Conservation (phyloP, 345 rosid species). For the Pseudoturritis turrita region DNA sequence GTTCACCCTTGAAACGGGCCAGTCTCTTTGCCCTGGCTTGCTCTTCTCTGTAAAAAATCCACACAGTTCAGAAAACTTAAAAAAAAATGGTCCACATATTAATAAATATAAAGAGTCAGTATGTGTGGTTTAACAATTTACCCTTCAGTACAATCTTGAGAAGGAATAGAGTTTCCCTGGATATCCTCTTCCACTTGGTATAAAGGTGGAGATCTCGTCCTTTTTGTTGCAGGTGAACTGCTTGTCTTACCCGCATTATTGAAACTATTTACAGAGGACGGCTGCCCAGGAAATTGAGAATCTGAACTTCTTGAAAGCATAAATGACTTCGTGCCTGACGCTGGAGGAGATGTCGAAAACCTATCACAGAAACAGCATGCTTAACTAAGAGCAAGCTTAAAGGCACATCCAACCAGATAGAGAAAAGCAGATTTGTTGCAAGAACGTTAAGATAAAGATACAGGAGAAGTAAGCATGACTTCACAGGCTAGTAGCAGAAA, state of each 20-base stretch:
- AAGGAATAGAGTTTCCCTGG: constrained; percentile 37
- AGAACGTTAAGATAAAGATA: not conserved
- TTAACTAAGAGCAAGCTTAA: not conserved
- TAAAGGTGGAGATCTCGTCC: constrained; percentile 70
- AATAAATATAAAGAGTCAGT: constrained; percentile 3
- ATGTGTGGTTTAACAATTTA: constrained; percentile 29
- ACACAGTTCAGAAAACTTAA: constrained; percentile 11
- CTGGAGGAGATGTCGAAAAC: constrained; percentile 30
- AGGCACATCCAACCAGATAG: constrained; percentile 13
- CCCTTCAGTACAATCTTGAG: constrained; percentile 61
- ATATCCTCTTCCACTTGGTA: constrained; percentile 39
- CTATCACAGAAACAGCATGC: constrained; percentile 24
- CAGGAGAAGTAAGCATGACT: constrained; percentile 20
- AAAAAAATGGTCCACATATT: not conserved
- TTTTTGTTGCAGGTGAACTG: constrained; percentile 40
- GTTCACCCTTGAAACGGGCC: constrained; percentile 74
- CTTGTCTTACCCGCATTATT: constrained; percentile 22
- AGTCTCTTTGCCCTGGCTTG: constrained; percentile 84
- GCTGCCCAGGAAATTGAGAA: constrained; percentile 38
- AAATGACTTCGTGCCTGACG: constrained; percentile 17
- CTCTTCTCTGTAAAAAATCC: constrained; percentile 51
- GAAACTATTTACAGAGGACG: constrained; percentile 27
- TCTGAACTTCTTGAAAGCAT: constrained; percentile 42
- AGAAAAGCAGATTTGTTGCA: constrained; percentile 4
- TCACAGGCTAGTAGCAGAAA: constrained; percentile 4